Evolutionary conservation across 108 stramenopile species (phyloP).

Genomic region (Skeletonema costatum): DNA sequence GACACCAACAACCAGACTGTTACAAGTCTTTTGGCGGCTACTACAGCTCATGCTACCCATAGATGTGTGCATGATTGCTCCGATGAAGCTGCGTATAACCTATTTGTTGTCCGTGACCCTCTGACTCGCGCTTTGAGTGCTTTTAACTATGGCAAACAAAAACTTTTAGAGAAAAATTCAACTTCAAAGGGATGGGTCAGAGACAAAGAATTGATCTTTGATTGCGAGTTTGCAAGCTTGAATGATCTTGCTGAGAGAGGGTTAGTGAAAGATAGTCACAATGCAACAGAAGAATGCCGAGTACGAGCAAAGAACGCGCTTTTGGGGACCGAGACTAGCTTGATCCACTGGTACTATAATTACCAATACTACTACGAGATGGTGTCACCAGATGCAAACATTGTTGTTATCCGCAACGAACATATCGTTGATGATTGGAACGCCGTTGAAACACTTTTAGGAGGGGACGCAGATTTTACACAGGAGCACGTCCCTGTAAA

Average conservation of each 20-base stretch:
- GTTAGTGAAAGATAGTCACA: not conserved
- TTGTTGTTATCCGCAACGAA: slow-evolving; percentile 50
- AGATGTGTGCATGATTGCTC: slow-evolving; percentile 36
- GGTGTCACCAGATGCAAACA: slow-evolving; percentile 17
- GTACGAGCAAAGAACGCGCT: not conserved
- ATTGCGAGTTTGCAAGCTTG: not conserved
- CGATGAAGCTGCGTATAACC: slow-evolving; percentile 26
- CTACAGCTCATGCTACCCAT: slow-evolving; percentile 37
- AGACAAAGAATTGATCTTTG: slow-evolving; percentile 18
- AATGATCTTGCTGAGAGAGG: not conserved
- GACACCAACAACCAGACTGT: slow-evolving; percentile 10
- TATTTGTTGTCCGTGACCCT: slow-evolving; percentile 44
- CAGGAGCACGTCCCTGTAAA: slow-evolving; percentile 19
- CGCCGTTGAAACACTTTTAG: slow-evolving; percentile 26
- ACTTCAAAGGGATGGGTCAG: not conserved
- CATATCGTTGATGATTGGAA: slow-evolving; percentile 55
- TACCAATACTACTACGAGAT: slow-evolving; percentile 43
- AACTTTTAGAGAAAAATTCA: not conserved
- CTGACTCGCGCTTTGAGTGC: slow-evolving; percentile 27
- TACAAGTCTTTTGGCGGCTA: slow-evolving; percentile 20
- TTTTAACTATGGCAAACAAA: slow-evolving; percentile 38
- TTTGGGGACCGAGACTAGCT: not conserved
- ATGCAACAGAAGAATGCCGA: not conserved
- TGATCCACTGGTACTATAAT: slow-evolving; percentile 19
- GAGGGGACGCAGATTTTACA: slow-evolving; percentile 19